These are phyloP conservation scores for Fraxinus cuspidata DNA, from an alignment of 257 asterid species.

Conservation along the genomic window DNA sequence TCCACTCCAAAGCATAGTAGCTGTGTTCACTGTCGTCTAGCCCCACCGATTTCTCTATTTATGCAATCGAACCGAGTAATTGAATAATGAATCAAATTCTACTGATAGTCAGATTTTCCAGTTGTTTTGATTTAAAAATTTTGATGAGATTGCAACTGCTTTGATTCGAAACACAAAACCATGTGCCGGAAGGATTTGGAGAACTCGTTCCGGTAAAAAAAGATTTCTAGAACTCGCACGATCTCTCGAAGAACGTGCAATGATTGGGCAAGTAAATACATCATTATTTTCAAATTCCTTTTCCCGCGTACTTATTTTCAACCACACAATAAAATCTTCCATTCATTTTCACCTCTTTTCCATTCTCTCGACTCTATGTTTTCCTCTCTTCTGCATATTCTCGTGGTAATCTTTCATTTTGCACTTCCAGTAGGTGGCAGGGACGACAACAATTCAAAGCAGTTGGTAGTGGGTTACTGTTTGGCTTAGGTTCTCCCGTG, in stretches of 20 bases:
- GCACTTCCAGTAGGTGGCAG: too few relatives aligned
- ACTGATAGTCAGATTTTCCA: background rate
- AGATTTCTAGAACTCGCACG: background rate
- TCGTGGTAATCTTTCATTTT: too few relatives aligned
- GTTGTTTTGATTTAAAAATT: background rate
- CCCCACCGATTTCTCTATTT: slow-evolving; percentile 73
- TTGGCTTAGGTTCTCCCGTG: too few relatives aligned
- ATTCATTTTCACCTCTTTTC: too few relatives aligned
- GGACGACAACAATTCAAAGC: too few relatives aligned
- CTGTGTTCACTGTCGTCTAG: slow-evolving; percentile 84
- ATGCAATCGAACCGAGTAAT: slow-evolving; percentile 8
- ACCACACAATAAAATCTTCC: too few relatives aligned
- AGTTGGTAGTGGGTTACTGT: too few relatives aligned
- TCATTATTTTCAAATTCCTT: too few relatives aligned
- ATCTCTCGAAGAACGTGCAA: background rate
- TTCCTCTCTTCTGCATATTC: too few relatives aligned
- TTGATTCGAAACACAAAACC: background rate
- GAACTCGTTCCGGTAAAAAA: background rate
- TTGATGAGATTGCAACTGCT: background rate
- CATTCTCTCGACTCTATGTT: too few relatives aligned
- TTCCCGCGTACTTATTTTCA: too few relatives aligned
- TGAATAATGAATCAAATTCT: background rate
- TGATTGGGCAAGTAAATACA: background rate
- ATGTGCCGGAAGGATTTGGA: background rate
- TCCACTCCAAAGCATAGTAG: slow-evolving; percentile 78